These are phyloP conservation scores for Carex kokanica DNA, from an alignment of 176 grass and related monocot genomes.

Conservation along the genomic window DNA sequence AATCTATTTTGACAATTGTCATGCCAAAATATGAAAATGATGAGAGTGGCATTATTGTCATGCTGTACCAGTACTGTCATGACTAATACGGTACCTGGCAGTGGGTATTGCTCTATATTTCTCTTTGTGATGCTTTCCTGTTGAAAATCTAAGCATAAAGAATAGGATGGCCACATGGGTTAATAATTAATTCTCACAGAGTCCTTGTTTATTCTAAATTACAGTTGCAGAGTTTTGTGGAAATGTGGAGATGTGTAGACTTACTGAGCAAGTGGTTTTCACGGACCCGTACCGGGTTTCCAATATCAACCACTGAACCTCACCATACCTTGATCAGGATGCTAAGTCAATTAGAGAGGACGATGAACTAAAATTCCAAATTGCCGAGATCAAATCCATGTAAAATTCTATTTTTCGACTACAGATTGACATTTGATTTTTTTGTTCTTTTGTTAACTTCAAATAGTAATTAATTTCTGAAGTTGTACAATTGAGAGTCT, in stretches of 20 bases:
- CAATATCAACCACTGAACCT: constrained; percentile 69
- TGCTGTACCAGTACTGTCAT: neutral
- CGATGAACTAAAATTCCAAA: constrained; percentile 60
- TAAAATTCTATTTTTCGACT: constrained; percentile 13
- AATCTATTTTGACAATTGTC: neutral
- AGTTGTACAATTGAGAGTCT: neutral
- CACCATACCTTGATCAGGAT: constrained; percentile 70
- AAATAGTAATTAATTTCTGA: neutral
- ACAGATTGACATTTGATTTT: neutral
- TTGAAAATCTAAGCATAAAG: neutral
- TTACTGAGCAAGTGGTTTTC: constrained; percentile 85
- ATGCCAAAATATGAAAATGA: neutral
- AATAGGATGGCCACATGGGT: neutral
- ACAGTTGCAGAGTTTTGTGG: constrained; percentile 83
- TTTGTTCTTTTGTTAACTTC: neutral
- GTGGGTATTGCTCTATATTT: neutral
- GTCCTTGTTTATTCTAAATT: constrained; percentile 9
- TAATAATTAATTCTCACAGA: neutral
- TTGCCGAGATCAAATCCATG: constrained; percentile 72
- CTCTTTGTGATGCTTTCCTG: neutral
- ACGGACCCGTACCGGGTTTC: constrained; percentile 80
- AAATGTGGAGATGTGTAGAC: constrained; percentile 85
- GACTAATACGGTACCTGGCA: neutral
- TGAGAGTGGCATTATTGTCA: neutral
- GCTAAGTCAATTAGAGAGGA: constrained; percentile 62